Evolutionary conservation across 179 eudicot species (phyloP).

Genomic region (Nepenthes alata): DNA sequence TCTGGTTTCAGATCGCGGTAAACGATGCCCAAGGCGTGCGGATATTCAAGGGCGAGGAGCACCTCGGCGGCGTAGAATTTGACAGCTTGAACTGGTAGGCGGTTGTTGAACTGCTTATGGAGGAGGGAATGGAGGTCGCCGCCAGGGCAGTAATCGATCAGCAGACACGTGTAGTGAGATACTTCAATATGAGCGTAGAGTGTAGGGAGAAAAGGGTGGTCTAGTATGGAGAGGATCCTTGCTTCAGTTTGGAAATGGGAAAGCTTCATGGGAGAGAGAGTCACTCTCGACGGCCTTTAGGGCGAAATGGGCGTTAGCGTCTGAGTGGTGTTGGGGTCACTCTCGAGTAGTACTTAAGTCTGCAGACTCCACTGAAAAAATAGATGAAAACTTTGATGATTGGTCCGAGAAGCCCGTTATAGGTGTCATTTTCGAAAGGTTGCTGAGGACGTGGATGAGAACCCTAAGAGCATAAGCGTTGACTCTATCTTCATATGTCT

Average conservation of each 20-base stretch:
- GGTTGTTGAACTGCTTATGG: slow-evolving; percentile 49
- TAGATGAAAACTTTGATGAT: no score
- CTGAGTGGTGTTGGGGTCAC: slow-evolving; percentile 44
- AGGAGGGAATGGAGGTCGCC: slow-evolving; percentile 72
- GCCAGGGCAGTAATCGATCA: slow-evolving; percentile 75
- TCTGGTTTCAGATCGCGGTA: slow-evolving; percentile 83
- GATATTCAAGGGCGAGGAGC: slow-evolving; percentile 60
- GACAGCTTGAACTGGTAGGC: slow-evolving; percentile 47
- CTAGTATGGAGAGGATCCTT: slow-evolving; percentile 50
- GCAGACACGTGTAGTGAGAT: slow-evolving; percentile 74
- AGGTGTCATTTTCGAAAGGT: no score
- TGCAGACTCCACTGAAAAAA: no score
- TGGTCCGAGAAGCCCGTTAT: no score
- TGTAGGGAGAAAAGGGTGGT: slow-evolving; percentile 83
- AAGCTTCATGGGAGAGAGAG: slow-evolving; percentile 49
- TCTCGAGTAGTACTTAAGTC: no score
- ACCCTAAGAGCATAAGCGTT: no score
- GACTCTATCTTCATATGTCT: no score
- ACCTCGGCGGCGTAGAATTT: slow-evolving; percentile 71
- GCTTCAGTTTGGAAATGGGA: slow-evolving; percentile 66
- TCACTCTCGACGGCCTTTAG: slow-evolving; percentile 74
- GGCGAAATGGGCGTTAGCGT: slow-evolving; percentile 38
- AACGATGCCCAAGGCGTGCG: slow-evolving; percentile 60
- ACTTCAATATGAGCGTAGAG: slow-evolving; percentile 76
- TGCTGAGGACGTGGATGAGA: no score